Base-by-base conservation (phyloP, 1,284 basidiomycete species). In the Coniophora puteana region DNA sequence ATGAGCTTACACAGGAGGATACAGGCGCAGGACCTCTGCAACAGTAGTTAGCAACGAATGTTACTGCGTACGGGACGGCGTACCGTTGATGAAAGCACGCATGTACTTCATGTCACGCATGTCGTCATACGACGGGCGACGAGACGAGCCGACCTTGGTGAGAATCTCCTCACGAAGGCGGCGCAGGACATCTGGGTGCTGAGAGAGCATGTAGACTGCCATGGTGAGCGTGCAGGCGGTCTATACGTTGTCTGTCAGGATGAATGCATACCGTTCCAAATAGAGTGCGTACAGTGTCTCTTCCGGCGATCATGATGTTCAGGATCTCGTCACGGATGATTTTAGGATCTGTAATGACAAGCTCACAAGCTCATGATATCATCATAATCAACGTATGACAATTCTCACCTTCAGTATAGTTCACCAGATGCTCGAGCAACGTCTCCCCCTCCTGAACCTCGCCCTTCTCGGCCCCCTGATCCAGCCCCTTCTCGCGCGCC, bases 21-120 rank as follows among this genome's bases (percentile, higher is more conserved):
- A 82, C 8, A 84, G 50, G n/a, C 81, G 66, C 38, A 83, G 55
- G 0, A 74, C 76, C 59, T 83, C 29, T n/a, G n/a, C n/a, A n/a
- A n/a, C n/a, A 14, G 29, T n/a, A n/a, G 6, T 31, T 16, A 7
- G n/a, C 14, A 7, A 18, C 26, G n/a, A n/a, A n/a, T n/a, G n/a
- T n/a, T n/a, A n/a, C n/a, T 27, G 26, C n/a, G n/a, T n/a, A n/a
- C n/a, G n/a, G n/a, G n/a, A n/a, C n/a, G n/a, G n/a, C n/a, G n/a
- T n/a, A n/a, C n/a, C 79, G 38, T 82, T 82, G 26, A 82, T 70
- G 14, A 82, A 69, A 14, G 79, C 80, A 23, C 68, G 63, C 13
- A 81, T 44, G 47, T 74, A 83, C 49, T 73, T 79, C 71, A 82
- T 78, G 1, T 67, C 65, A n/a, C 66, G 64, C 42, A 83, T 58